Evolutionary conservation across 495 filamentous ascomycete species (phyloP).

Genomic region (Aspergillus bertholletiae): DNA sequence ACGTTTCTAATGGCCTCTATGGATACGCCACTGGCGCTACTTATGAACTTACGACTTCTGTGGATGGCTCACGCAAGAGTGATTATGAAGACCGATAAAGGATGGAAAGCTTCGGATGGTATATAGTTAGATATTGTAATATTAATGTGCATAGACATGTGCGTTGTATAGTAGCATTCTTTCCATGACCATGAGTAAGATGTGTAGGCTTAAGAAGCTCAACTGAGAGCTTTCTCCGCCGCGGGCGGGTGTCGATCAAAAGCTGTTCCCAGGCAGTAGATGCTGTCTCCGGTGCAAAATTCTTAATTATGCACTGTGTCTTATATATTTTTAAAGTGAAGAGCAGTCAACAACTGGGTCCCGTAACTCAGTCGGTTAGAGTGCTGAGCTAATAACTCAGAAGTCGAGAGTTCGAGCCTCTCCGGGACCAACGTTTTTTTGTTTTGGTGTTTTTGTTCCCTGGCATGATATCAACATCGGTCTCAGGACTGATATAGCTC

Average conservation of each 20-base stretch:
- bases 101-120: slow-evolving; percentile 1
- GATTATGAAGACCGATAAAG: slow-evolving; percentile 1
- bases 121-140: slow-evolving; percentile 13
- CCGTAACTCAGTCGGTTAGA: slow-evolving; percentile 1
- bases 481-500: no score
- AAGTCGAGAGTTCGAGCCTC: slow-evolving; percentile 1
- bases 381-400: slow-evolving; percentile 2
- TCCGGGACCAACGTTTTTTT: background rate
- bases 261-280: no score
- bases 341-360: background rate
- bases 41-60: slow-evolving; percentile 19
- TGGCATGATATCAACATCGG: no score
- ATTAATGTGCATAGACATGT: slow-evolving; percentile 15
- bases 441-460: no score
- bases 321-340: no score
- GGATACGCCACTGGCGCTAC: slow-evolving; percentile 11
- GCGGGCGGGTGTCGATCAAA: no score
- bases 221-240: no score
- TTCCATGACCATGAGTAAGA: background rate
- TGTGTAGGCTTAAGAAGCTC: no score
- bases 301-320: no score
- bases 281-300: no score
- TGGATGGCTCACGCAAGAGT: slow-evolving; percentile 11
- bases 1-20: slow-evolving; percentile 14
- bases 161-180: no score